phyloP scores from a whole-genome alignment of 371 early-diverging fungal genomes.

The Mucor ambiguus region DNA sequence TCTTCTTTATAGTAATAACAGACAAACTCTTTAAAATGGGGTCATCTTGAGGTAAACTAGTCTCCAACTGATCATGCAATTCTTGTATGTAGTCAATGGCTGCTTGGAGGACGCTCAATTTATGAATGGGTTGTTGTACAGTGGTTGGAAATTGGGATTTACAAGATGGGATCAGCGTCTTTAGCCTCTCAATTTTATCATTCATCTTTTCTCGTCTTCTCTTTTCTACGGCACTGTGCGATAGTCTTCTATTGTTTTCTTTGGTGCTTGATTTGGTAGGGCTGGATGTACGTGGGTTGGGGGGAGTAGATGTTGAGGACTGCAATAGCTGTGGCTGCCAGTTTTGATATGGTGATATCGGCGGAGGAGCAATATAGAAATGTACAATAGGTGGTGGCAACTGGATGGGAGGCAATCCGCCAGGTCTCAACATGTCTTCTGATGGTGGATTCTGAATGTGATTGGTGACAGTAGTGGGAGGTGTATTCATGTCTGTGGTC shows the following conservation, averaged over 20 bases:
- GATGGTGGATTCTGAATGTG: background rate
- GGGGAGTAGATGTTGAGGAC: background rate
- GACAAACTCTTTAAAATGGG: slow-evolving; percentile 16
- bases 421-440: background rate
- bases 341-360: background rate
- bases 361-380: slow-evolving; percentile 10
- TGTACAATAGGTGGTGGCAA: slow-evolving; percentile 20
- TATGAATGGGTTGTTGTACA: slow-evolving; percentile 62
- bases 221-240: slow-evolving; percentile 73
- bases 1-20: slow-evolving; percentile 2
- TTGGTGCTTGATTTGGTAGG: background rate
- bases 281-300: background rate
- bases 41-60: slow-evolving; percentile 14
- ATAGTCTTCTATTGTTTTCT: slow-evolving; percentile 54
- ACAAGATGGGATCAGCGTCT: slow-evolving; percentile 39
- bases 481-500: background rate
- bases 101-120: slow-evolving; percentile 63
- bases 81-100: slow-evolving; percentile 69
- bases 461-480: background rate
- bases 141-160: slow-evolving; percentile 30
- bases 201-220: slow-evolving; percentile 74
- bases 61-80: slow-evolving; percentile 23
- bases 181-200: slow-evolving; percentile 42
- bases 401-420: slow-evolving; percentile 17
- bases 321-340: background rate